A percentile compares a stretch with the other conserved stretches of the same genome.
Conservation (phyloP, 768 basidiomycete species). For the Agrocybe pediades region DNA sequence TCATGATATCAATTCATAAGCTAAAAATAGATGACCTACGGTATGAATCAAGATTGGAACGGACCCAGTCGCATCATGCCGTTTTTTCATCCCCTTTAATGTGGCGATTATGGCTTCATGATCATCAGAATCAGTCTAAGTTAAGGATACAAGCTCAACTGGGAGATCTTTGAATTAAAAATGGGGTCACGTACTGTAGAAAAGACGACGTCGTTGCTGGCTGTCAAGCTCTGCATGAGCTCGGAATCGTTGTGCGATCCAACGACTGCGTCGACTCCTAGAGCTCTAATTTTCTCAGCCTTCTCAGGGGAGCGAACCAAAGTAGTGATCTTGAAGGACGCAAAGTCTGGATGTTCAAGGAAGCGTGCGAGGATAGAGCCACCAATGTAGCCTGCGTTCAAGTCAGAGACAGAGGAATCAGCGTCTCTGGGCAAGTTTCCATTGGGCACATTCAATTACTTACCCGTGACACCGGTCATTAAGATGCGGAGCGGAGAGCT, state of each 20-base stretch:
- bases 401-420: not conserved
- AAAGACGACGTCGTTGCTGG: slow-evolving; percentile 42
- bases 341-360: slow-evolving; percentile 34
- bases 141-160: not conserved
- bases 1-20: not conserved
- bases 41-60: slow-evolving; percentile 57
- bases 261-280: slow-evolving; percentile 38
- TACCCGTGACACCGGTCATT: slow-evolving; percentile 47
- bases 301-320: slow-evolving; percentile 47
- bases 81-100: slow-evolving; percentile 50
- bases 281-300: slow-evolving; percentile 39
- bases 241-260: slow-evolving; percentile 38
- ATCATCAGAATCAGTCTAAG: slow-evolving; percentile 41
- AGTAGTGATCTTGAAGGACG: slow-evolving; percentile 41
- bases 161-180: not conserved
- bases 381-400: slow-evolving; percentile 47
- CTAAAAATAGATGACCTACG: slow-evolving; percentile 31
- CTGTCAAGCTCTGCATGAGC: slow-evolving; percentile 41
- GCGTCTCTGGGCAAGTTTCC: not conserved
- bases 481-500: slow-evolving; percentile 33
- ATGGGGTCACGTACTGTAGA: slow-evolving; percentile 26
- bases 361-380: slow-evolving; percentile 45
- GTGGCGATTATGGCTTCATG: slow-evolving; percentile 42
- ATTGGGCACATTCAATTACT: not conserved
- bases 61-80: slow-evolving; percentile 39